A percentile compares a stretch with the other conserved stretches of the same genome.
These are phyloP conservation scores for Saxophila tyrrhenica DNA, from an alignment of 495 filamentous ascomycete species.

Conservation along the genomic window DNA sequence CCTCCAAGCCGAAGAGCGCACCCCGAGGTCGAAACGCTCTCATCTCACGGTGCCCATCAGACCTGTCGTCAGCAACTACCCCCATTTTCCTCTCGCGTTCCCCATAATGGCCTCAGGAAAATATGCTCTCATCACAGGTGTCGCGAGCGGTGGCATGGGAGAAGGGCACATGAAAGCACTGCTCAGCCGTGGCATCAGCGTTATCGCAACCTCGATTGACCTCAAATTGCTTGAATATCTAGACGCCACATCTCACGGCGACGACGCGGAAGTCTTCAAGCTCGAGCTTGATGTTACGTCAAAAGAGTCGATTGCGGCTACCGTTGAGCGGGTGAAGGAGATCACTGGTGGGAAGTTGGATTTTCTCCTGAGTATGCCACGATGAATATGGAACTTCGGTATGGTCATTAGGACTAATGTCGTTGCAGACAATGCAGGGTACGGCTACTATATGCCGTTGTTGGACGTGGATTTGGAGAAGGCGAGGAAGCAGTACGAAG, in stretches of 20 bases:
- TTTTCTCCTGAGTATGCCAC: constrained; percentile 11
- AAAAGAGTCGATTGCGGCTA: neutral
- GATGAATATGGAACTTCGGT: neutral
- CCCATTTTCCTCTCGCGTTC: too few species aligned
- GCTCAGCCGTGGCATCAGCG: constrained; percentile 14
- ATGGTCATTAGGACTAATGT: neutral
- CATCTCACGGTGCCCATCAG: too few species aligned
- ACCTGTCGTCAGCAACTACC: too few species aligned
- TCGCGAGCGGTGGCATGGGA: neutral
- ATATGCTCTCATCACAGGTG: neutral
- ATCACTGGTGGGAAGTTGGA: constrained; percentile 46
- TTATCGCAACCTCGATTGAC: neutral
- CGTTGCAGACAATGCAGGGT: constrained; percentile 60
- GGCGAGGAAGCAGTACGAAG: constrained; percentile 37
- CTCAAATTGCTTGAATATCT: neutral
- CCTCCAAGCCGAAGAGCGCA: too few species aligned
- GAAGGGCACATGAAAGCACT: neutral
- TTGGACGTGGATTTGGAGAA: constrained; percentile 37
- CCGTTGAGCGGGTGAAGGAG: neutral
- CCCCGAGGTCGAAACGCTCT: too few species aligned
- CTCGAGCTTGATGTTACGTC: neutral
- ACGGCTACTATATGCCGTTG: constrained; percentile 33
- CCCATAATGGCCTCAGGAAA: neutral
- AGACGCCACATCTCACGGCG: neutral
- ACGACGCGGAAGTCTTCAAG: neutral